Evolutionary conservation across 441 rosid species (phyloP).

Genomic region (Lepidium campestre): DNA sequence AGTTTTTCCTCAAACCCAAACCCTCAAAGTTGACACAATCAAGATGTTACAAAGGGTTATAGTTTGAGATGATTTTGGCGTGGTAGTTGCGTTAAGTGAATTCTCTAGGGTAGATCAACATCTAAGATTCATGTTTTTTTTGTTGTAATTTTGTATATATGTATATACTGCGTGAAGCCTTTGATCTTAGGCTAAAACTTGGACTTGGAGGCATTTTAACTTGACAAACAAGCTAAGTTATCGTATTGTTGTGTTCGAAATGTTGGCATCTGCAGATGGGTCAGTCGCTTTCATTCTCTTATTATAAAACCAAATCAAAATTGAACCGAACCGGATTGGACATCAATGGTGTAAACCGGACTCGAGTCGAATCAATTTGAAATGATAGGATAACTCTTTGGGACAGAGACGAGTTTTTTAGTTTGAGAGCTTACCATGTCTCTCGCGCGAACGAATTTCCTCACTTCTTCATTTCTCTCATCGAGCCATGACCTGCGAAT

Average conservation of each 20-base stretch:
- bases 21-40: background rate
- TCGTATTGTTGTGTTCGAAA: background rate
- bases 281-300: too few relatives aligned
- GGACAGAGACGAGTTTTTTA: background rate
- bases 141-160: slow-evolving; percentile 17
- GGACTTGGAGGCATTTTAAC: background rate
- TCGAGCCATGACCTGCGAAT: slow-evolving; percentile 14
- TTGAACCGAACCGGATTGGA: slow-evolving; percentile 3
- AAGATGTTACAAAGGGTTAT: slow-evolving; percentile 2
- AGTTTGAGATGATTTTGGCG: background rate
- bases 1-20: slow-evolving; percentile 8
- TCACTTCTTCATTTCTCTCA: slow-evolving; percentile 19
- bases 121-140: background rate
- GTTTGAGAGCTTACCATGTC: slow-evolving; percentile 16
- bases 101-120: slow-evolving; percentile 16
- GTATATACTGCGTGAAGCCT: background rate
- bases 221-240: background rate
- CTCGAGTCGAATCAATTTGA: background rate
- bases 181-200: slow-evolving; percentile 1
- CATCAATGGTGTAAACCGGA: slow-evolving; percentile 5
- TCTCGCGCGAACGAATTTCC: slow-evolving; percentile 24
- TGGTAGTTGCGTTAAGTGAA: background rate
- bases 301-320: background rate
- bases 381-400: slow-evolving; percentile 16
- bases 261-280: background rate